phyloP scores from a whole-genome alignment of 306 rosid genomes.

The Fagus crenata region DNA sequence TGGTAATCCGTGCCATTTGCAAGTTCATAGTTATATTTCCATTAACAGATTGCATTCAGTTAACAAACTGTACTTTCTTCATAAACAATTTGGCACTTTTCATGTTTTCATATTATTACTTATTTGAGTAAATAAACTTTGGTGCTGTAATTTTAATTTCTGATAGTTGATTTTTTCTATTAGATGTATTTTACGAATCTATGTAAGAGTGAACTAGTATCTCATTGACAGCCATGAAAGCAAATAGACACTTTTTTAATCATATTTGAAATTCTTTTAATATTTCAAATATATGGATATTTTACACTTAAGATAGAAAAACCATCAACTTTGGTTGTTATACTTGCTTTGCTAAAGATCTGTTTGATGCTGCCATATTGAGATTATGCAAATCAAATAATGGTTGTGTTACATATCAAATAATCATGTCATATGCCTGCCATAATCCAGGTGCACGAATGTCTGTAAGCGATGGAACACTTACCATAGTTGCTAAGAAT shows the following conservation, averaged over 20 bases:
- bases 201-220: no score
- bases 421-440: constrained; percentile 28
- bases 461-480: constrained; percentile 85
- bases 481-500: constrained; percentile 80
- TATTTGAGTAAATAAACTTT: not conserved
- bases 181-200: not conserved
- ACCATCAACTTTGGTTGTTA: constrained; percentile 17
- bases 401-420: constrained; percentile 9
- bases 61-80: not conserved
- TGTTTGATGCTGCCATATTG: constrained; percentile 12
- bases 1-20: not conserved
- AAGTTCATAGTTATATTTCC: constrained; percentile 14
- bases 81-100: not conserved
- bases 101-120: not conserved
- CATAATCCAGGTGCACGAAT: constrained; percentile 72
- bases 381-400: not conserved
- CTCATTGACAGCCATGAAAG: not conserved
- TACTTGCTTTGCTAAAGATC: not conserved
- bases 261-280: not conserved
- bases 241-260: not conserved
- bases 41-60: not conserved
- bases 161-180: not conserved
- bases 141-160: not conserved
- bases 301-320: not conserved
- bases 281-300: not conserved